phyloP scores from a whole-genome alignment of 108 stramenopile genomes.

The Epipyxis sp. region DNA sequence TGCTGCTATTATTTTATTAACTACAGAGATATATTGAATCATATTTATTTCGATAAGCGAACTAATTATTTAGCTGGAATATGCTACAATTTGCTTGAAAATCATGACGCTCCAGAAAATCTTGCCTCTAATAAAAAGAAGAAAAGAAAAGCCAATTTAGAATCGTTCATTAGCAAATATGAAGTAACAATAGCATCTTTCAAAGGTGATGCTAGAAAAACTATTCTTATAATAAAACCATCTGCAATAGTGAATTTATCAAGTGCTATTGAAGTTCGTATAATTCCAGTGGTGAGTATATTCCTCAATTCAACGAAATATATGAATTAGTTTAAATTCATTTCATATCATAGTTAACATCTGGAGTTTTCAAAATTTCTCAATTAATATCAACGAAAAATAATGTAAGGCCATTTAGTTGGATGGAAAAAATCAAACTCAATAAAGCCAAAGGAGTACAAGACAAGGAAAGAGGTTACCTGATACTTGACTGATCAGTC shows the following conservation, averaged over 20 bases:
- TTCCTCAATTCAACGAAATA: not conserved
- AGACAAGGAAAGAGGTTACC: slow-evolving; percentile 12
- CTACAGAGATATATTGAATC: slow-evolving; percentile 41
- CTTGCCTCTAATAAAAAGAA: too few relatives aligned
- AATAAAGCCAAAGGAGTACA: not conserved
- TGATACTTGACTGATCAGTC: too few relatives aligned
- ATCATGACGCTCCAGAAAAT: too few relatives aligned
- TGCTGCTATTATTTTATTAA: not conserved
- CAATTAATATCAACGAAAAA: slow-evolving; percentile 34
- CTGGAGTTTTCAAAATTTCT: not conserved
- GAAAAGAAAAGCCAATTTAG: slow-evolving; percentile 34
- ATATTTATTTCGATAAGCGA: slow-evolving; percentile 50
- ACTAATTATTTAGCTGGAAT: slow-evolving; percentile 39
- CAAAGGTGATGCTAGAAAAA: slow-evolving; percentile 46
- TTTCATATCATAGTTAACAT: not conserved
- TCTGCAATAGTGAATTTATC: too few relatives aligned
- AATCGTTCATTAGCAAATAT: not conserved
- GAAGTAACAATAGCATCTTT: slow-evolving; percentile 1
- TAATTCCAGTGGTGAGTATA: slow-evolving; percentile 12
- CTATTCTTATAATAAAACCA: slow-evolving; percentile 37
- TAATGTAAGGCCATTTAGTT: slow-evolving; percentile 41
- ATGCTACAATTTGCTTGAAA: too few relatives aligned
- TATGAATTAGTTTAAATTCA: not conserved
- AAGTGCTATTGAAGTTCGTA: not conserved
- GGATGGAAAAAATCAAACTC: not conserved